Evolutionary conservation across 331 rosid genomes (phyloP).

Genomic region (Acacia pycnantha): DNA sequence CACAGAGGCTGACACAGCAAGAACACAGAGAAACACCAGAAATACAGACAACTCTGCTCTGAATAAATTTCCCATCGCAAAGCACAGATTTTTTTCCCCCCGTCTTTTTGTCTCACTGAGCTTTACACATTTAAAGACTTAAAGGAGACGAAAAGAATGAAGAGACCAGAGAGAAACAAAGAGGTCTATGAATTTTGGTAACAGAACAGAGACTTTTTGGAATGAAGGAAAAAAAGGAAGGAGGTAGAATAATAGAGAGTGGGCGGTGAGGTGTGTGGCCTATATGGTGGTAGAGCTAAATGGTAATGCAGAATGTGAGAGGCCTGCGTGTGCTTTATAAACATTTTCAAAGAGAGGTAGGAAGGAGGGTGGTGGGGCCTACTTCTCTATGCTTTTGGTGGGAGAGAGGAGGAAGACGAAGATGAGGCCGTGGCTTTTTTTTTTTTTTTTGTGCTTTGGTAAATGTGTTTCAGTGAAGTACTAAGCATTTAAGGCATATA

Average conservation of each 20-base stretch:
- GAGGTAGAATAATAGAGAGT: neutral
- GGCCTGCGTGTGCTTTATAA: conserved; percentile 42
- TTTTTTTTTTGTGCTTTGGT: conserved; percentile 1
- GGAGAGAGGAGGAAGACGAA: neutral
- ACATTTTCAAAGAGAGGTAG: conserved; percentile 18
- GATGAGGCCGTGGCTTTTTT: too few species aligned
- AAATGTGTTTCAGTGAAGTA: neutral
- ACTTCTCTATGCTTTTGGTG: conserved; percentile 3
- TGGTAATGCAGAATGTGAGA: conserved; percentile 20
- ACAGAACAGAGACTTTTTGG: conserved; percentile 1
- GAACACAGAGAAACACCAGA: conserved; percentile 44
- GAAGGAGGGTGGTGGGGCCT: conserved; percentile 35
- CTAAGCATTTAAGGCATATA: conserved; percentile 8
- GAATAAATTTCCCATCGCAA: conserved; percentile 38
- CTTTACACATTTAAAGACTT: conserved; percentile 14
- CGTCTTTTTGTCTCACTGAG: neutral
- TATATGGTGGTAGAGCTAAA: neutral
- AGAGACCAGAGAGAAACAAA: neutral
- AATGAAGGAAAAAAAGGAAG: neutral
- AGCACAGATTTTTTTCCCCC: conserved; percentile 12
- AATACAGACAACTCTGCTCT: conserved; percentile 12
- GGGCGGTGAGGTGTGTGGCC: conserved; percentile 23
- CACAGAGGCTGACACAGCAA: conserved; percentile 64
- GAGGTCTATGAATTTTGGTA: neutral
- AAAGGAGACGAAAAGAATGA: neutral